A percentile compares a stretch with the other conserved stretches of the same genome.
phyloP scores from a whole-genome alignment of 2,329 filamentous ascomycete genomes.

The Cytospora piceae region DNA sequence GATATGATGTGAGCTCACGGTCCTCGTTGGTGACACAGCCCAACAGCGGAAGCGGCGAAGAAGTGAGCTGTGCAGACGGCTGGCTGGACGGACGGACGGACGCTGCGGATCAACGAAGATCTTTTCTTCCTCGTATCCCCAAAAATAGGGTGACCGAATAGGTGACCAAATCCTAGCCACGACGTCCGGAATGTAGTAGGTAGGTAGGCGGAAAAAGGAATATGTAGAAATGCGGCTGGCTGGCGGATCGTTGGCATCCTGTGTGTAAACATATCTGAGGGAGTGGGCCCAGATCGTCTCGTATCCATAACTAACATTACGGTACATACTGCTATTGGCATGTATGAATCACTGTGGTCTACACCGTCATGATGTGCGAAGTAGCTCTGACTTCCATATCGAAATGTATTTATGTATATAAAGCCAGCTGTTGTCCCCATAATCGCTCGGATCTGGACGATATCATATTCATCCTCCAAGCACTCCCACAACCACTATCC shows the following conservation, averaged over 20 bases:
- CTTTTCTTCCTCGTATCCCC: slow-evolving; percentile 7
- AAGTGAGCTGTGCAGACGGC: neutral
- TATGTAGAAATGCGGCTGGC: neutral
- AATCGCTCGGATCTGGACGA: neutral
- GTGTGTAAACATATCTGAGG: neutral
- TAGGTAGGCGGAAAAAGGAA: neutral
- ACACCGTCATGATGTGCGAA: neutral
- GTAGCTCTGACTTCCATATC: neutral
- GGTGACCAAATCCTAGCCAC: neutral
- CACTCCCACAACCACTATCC: neutral
- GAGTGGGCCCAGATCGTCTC: neutral
- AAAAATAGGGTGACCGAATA: neutral
- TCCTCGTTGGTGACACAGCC: neutral
- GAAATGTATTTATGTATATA: neutral
- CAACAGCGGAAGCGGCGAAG: neutral
- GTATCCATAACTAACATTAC: slow-evolving; percentile 7
- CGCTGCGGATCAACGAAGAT: neutral
- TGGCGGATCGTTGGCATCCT: neutral
- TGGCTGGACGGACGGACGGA: neutral
- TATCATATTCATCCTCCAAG: neutral
- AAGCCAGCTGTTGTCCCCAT: neutral
- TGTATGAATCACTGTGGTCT: neutral
- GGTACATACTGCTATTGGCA: neutral
- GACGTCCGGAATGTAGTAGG: neutral
- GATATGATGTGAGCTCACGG: neutral